Base-by-base conservation (phyloP, 2,329 filamentous ascomycete species). In the Fusarium solani-melongenae region DNA sequence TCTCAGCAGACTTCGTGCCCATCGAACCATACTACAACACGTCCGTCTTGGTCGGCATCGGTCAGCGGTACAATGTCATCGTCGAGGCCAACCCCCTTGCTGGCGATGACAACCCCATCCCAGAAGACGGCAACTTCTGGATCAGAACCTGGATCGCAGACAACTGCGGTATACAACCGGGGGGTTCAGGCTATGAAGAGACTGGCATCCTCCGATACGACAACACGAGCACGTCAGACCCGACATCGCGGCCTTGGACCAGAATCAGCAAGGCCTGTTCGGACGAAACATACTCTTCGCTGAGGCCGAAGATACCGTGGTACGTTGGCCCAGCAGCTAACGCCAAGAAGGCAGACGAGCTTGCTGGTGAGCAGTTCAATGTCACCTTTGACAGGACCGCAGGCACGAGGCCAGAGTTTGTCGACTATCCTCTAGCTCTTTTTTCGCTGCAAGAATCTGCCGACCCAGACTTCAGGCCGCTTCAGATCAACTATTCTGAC, bases 111-210 rank as follows among this genome's bases (percentile, higher is more conserved):
- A 75, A 76, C 10, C 12, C 36, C 1, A 49, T 70, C 1, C 66
- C 71, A 11, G 60, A 64, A 0, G 66, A 77, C 14, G 75, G 69
- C 1, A 77, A 77, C n/a, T 77, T 69, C 31, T 77, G 73, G 75
- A 77, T 77, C 7, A 72, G 75, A 12, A 77, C 75, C 1, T 66
- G 70, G 73, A 8, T 72, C 31, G 65, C 70, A 2, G 39, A 69
- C 0, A 12, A 10, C 1, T 69, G 62, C 15, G 73, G 66, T 2
- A 46, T 55, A 5, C 0, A 2, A 0, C 64, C 75, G 0, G 71
- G 64, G 15, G 56, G 51, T 2, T n/a, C 57, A 2, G 61, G 64
- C 1, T 75, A 77, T n/a, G 75, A 77, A 9, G 39, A 46, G 31
- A 75, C 63, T 2, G 75, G 75, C 0, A 76, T 77, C 1, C 31